Evolutionary conservation across 306 rosid species (phyloP).

Genomic region (Mucuna pruriens): DNA sequence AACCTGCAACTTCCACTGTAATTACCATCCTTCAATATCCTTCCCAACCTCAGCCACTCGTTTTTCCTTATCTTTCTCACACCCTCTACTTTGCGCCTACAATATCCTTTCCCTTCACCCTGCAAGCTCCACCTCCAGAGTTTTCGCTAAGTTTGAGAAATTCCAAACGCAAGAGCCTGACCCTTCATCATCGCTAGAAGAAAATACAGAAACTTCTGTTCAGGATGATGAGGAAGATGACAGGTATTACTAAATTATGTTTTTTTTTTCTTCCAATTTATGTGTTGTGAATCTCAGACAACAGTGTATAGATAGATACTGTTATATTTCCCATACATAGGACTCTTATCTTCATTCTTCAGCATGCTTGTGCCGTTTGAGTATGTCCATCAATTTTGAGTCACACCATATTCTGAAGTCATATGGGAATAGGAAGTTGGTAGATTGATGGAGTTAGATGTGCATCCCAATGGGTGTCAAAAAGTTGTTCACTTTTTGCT

Average conservation of each 20-base stretch:
- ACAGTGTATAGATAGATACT: not conserved
- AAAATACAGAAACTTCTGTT: slow-evolving; percentile 9
- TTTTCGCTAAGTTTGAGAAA: slow-evolving; percentile 82
- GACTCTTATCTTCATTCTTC: not conserved
- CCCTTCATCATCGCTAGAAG: slow-evolving; percentile 42
- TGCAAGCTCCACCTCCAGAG: slow-evolving; percentile 47
- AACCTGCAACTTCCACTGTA: slow-evolving; percentile 46
- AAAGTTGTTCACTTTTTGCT: slow-evolving; percentile 34
- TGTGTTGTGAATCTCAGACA: not conserved
- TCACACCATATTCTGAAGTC: not conserved
- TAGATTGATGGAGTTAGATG: slow-evolving; percentile 5
- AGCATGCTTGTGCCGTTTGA: slow-evolving; percentile 13
- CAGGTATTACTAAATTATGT: slow-evolving; percentile 52
- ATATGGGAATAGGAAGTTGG: not conserved
- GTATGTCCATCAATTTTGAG: not conserved
- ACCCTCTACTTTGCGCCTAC: slow-evolving; percentile 44
- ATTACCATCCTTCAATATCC: slow-evolving; percentile 44
- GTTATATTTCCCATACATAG: not conserved
- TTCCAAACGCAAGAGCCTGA: slow-evolving; percentile 62
- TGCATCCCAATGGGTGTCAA: slow-evolving; percentile 23
- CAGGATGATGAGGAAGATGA: slow-evolving; percentile 67
- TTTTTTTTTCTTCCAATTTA: not conserved
- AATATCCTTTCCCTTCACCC: slow-evolving; percentile 41
- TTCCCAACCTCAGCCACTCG: slow-evolving; percentile 59
- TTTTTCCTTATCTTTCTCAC: slow-evolving; percentile 51